Conservation (phyloP, 495 filamentous ascomycete genomes). For the Neurospora sp. region DNA sequence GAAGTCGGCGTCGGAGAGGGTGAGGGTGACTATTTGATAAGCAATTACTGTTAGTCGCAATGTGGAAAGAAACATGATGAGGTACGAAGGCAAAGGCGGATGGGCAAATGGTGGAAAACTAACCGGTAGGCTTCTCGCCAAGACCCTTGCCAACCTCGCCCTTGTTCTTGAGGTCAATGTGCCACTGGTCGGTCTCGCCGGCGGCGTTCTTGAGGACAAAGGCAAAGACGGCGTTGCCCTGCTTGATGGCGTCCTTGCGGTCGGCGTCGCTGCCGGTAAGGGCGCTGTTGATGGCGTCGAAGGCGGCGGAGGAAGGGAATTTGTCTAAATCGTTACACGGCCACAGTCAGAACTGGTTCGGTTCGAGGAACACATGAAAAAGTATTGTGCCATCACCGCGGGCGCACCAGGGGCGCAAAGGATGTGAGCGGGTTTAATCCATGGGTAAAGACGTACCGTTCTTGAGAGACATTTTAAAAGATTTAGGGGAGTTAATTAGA, state of each 20-base stretch:
- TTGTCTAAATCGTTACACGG: slow-evolving; percentile 42
- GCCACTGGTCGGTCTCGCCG: slow-evolving; percentile 73
- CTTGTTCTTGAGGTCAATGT: slow-evolving; percentile 89
- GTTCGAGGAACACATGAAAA: neutral
- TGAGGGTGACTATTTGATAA: slow-evolving; percentile 56
- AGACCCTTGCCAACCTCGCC: slow-evolving; percentile 71
- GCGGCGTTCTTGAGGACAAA: slow-evolving; percentile 84
- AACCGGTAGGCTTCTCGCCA: slow-evolving; percentile 73
- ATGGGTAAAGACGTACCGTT: slow-evolving; percentile 43
- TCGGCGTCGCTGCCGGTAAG: slow-evolving; percentile 60
- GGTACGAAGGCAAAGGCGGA: neutral
- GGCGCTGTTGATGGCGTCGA: slow-evolving; percentile 74
- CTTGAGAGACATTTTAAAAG: slow-evolving; percentile 66
- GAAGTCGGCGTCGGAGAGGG: slow-evolving; percentile 81
- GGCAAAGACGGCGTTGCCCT: slow-evolving; percentile 76
- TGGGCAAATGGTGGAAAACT: slow-evolving; percentile 16
- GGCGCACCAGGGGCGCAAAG: neutral
- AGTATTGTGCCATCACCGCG: neutral
- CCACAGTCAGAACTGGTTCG: slow-evolving; percentile 3
- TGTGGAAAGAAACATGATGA: too few relatives aligned
- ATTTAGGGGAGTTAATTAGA: neutral
- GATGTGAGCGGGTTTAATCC: neutral
- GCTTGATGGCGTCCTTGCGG: slow-evolving; percentile 78
- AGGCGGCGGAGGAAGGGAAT: slow-evolving; percentile 84
- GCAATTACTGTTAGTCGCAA: slow-evolving; percentile 1